A percentile compares a stretch with the other conserved stretches of the same genome.
phyloP scores from a whole-genome alignment of 108 stramenopile species.

The Pseudonitzschia delicatissima region DNA sequence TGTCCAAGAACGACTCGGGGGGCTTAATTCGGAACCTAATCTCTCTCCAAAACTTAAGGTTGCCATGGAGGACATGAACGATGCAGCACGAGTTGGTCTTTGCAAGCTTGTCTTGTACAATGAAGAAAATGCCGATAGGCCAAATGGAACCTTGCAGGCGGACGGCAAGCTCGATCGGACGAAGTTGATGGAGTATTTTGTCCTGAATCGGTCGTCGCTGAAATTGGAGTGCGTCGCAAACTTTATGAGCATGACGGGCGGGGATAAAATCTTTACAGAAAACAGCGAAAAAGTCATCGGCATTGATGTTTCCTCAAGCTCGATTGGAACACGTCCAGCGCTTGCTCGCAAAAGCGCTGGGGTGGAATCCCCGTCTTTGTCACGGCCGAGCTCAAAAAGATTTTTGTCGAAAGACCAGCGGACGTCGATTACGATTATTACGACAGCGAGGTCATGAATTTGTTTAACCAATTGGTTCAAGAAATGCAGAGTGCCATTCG shows the following conservation, averaged over 20 bases:
- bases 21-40: constrained; percentile 10
- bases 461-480: constrained; percentile 35
- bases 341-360: constrained; percentile 47
- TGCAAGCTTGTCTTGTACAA: constrained; percentile 30
- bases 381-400: constrained; percentile 36
- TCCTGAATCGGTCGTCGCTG: constrained; percentile 43
- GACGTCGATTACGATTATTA: background rate
- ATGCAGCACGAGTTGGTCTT: constrained; percentile 36
- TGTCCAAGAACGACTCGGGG: constrained; percentile 28
- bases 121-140: background rate
- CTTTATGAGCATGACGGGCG: constrained; percentile 30
- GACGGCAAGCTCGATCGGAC: constrained; percentile 26
- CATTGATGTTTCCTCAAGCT: constrained; percentile 24
- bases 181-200: constrained; percentile 56
- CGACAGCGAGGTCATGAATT: constrained; percentile 30
- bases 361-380: constrained; percentile 58
- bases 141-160: constrained; percentile 11
- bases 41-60: constrained; percentile 1
- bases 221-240: constrained; percentile 34
- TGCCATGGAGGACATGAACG: constrained; percentile 33
- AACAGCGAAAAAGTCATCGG: constrained; percentile 3
- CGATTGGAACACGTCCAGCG: constrained; percentile 53
- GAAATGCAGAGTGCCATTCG: constrained; percentile 37
- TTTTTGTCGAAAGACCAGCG: constrained; percentile 25
- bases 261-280: background rate